Percentiles rank a stretch among this genome's conserved stretches.
Conservation (phyloP, 371 early-diverging fungal species). For the Mortierella sp. region DNA sequence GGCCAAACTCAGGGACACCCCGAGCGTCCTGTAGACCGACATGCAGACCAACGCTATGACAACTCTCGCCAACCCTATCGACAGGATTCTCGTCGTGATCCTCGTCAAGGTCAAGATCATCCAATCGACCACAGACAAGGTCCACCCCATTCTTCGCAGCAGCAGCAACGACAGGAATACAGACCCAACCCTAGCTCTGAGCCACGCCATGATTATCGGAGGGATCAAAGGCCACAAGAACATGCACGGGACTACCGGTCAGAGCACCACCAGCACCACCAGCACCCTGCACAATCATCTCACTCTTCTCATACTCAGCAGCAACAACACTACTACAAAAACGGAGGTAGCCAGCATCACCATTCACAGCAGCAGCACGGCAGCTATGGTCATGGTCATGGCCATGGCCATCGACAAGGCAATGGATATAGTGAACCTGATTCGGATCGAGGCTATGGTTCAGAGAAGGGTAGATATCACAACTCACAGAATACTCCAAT, state of each 20-base stretch:
- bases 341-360: conserved; percentile 28
- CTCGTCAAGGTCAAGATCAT: conserved; percentile 1
- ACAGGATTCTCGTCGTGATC: not conserved
- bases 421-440: conserved; percentile 1
- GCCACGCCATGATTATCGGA: conserved; percentile 20
- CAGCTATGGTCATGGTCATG: too few relatives aligned
- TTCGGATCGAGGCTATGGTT: not conserved
- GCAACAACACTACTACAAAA: conserved; percentile 31
- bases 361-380: conserved; percentile 28
- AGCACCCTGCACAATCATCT: conserved; percentile 15
- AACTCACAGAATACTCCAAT: conserved; percentile 39
- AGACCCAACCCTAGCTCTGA: conserved; percentile 27
- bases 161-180: conserved; percentile 18
- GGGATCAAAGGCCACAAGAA: conserved; percentile 18
- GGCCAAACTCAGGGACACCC: not conserved
- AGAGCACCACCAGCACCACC: conserved; percentile 24
- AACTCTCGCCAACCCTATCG: not conserved
- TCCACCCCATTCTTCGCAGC: conserved; percentile 14
- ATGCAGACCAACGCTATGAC: not conserved
- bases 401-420: too few relatives aligned
- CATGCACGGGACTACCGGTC: conserved; percentile 34
- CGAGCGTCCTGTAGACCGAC: conserved; percentile 1
- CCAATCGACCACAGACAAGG: not conserved
- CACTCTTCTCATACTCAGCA: conserved; percentile 11
- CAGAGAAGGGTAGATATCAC: conserved; percentile 28